Conservation (phyloP, 495 filamentous ascomycete genomes). For the Neurospora sp. region DNA sequence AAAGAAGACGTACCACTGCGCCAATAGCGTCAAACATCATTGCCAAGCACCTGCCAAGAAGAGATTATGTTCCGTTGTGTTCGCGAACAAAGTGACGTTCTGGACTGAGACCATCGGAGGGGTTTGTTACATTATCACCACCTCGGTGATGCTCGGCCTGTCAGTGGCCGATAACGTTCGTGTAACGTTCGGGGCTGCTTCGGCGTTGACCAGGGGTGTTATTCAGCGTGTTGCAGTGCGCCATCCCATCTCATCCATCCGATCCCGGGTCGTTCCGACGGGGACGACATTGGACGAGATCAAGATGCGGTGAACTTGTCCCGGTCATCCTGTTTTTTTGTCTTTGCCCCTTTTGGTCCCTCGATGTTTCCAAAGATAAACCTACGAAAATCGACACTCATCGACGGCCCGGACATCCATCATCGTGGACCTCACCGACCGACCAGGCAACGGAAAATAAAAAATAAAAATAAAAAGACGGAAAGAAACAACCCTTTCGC, state of each 20-base stretch:
- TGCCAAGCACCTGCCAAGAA: background rate
- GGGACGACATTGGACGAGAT: background rate
- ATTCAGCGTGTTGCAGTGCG: background rate
- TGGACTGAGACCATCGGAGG: background rate
- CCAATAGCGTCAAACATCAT: background rate
- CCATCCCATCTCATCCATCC: background rate
- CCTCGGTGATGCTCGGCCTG: background rate
- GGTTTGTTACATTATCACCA: background rate
- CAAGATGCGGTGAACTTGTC: background rate
- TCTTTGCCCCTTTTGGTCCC: background rate
- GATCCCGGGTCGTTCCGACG: background rate
- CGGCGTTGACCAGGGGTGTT: background rate
- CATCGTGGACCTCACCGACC: background rate
- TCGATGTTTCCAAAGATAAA: background rate
- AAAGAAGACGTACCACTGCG: background rate
- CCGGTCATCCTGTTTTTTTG: background rate
- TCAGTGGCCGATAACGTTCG: background rate
- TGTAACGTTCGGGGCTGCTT: background rate
- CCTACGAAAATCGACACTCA: background rate
- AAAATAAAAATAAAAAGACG: background rate
- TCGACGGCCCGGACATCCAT: background rate
- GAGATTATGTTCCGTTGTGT: background rate
- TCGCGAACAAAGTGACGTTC: background rate
- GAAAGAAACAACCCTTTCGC: background rate
- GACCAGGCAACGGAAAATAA: background rate